These are phyloP conservation scores for Peronospora belbahrii DNA, from an alignment of 352 stramenopile genomes.

Conservation along the genomic window DNA sequence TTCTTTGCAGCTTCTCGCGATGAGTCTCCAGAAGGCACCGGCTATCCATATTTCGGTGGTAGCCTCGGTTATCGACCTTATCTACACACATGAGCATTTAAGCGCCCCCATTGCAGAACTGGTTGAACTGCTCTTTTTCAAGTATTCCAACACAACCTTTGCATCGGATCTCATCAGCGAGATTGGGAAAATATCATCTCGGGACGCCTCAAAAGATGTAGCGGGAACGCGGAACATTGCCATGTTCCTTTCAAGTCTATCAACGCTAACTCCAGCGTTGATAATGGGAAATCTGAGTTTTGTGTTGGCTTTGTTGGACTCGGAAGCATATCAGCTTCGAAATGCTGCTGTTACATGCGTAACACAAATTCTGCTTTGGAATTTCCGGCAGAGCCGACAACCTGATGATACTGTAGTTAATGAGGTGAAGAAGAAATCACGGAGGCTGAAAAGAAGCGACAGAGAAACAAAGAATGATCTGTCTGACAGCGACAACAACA, in stretches of 20 bases:
- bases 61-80: slow-evolving; percentile 61
- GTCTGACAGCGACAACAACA: slow-evolving; percentile 20
- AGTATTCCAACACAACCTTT: slow-evolving; percentile 56
- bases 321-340: slow-evolving; percentile 66
- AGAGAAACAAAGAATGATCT: slow-evolving; percentile 15
- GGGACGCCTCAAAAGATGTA: slow-evolving; percentile 62
- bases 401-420: slow-evolving; percentile 11
- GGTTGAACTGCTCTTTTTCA: slow-evolving; percentile 49
- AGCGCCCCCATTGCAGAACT: slow-evolving; percentile 52
- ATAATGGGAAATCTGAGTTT: slow-evolving; percentile 76
- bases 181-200: slow-evolving; percentile 64
- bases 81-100: slow-evolving; percentile 66
- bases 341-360: slow-evolving; percentile 74
- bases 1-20: slow-evolving; percentile 44
- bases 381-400: slow-evolving; percentile 47
- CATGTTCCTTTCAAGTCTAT: slow-evolving; percentile 58
- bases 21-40: slow-evolving; percentile 49
- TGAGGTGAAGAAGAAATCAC: slow-evolving; percentile 7
- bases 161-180: slow-evolving; percentile 67
- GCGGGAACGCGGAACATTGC: slow-evolving; percentile 68
- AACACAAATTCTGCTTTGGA: slow-evolving; percentile 69
- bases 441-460: slow-evolving; percentile 15
- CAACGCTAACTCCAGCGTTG: slow-evolving; percentile 51
- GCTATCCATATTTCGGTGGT: slow-evolving; percentile 65
- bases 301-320: slow-evolving; percentile 63